A percentile compares a stretch with the other conserved stretches of the same genome.
These are phyloP conservation scores for Stipa capillata DNA, from an alignment of 176 grass and related monocot genomes.

Conservation along the genomic window DNA sequence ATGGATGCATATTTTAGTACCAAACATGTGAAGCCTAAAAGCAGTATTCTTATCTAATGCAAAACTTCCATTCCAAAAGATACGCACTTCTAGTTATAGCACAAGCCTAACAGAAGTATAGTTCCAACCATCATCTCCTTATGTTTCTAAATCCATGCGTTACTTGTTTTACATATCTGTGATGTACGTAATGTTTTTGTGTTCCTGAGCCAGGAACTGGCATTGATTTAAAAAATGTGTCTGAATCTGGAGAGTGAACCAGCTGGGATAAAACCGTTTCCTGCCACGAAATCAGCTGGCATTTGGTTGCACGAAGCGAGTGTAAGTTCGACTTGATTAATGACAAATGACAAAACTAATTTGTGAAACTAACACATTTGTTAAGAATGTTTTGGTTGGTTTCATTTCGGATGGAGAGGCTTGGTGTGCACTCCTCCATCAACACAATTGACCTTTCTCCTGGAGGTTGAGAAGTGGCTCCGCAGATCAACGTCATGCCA, in stretches of 20 bases:
- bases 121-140: not conserved
- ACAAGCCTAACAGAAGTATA: too few species aligned
- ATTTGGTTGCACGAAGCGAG: too few species aligned
- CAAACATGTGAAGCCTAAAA: not conserved
- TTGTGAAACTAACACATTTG: too few species aligned
- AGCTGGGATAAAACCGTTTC: too few species aligned
- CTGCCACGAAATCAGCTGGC: too few species aligned
- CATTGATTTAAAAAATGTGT: not conserved
- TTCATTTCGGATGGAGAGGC: not conserved
- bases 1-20: not conserved
- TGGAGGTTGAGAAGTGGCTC: not conserved
- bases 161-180: not conserved
- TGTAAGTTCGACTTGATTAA: too few species aligned
- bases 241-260: not conserved
- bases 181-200: not conserved
- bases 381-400: not conserved
- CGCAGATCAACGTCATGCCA: not conserved
- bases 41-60: not conserved
- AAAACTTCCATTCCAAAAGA: not conserved
- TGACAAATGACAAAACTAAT: too few species aligned
- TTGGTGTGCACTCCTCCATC: not conserved
- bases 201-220: not conserved
- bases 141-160: too few species aligned
- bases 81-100: not conserved
- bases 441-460: not conserved